Evolutionary conservation across 805 yeast species (phyloP).

Genomic region (Zygoascus bituminiphila): DNA sequence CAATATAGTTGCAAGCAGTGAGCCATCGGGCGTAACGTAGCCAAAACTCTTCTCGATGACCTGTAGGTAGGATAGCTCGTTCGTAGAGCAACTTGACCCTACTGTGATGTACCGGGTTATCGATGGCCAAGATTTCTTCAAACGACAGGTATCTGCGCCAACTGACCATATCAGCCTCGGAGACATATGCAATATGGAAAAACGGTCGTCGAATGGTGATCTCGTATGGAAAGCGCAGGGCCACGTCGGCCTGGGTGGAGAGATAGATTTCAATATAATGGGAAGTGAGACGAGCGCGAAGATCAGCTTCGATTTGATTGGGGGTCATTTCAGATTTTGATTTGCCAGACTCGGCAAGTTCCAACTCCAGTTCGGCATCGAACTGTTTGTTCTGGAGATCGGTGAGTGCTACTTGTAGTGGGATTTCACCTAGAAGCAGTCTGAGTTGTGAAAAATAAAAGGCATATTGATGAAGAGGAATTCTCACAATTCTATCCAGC

Average conservation of each 20-base stretch:
- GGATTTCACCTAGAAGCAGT: constrained; percentile 27
- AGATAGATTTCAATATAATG: constrained; percentile 38
- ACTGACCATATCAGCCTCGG: constrained; percentile 35
- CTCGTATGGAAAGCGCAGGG: constrained; percentile 66
- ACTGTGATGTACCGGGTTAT: constrained; percentile 5
- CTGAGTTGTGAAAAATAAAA: constrained; percentile 48
- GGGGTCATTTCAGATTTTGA: constrained; percentile 5
- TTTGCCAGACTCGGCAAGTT: constrained; percentile 22
- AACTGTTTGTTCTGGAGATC: constrained; percentile 27
- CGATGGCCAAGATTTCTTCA: constrained; percentile 33
- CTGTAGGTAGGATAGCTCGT: constrained; percentile 50
- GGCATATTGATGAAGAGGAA: constrained; percentile 84
- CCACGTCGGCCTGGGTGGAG: constrained; percentile 45
- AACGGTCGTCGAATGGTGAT: constrained; percentile 46
- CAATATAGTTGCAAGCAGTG: constrained; percentile 27
- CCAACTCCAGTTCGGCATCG: constrained; percentile 18
- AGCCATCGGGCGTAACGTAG: constrained; percentile 52
- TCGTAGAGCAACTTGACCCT: constrained; percentile 49
- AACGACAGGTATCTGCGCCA: constrained; percentile 62
- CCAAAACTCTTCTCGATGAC: constrained; percentile 59
- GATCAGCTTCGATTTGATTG: constrained; percentile 25
- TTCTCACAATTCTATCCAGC: constrained; percentile 28
- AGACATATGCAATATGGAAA: constrained; percentile 44
- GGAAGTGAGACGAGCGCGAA: constrained; percentile 36
- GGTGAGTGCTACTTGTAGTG: constrained; percentile 27